phyloP scores from a whole-genome alignment of 2,329 filamentous ascomycete species.

The Drechslerella dactyloides region DNA sequence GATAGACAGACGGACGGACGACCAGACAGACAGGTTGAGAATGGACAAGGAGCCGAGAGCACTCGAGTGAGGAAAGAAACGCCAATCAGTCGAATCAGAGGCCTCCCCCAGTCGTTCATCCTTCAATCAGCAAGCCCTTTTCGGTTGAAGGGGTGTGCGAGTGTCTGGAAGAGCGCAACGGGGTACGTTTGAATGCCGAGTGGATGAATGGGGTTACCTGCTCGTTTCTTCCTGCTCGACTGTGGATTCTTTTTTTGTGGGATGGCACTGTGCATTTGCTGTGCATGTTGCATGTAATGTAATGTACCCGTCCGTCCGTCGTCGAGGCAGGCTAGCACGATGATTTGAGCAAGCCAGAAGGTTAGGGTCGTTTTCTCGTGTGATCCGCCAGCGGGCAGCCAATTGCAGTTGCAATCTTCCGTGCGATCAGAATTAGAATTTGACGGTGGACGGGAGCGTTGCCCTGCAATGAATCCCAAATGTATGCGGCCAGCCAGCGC shows the following conservation, averaged over 20 bases:
- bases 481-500: background rate
- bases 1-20: too few species aligned
- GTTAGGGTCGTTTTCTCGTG: background rate
- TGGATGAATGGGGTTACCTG: slow-evolving; percentile 1
- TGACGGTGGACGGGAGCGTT: background rate
- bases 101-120: background rate
- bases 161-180: background rate
- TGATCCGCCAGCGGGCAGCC: background rate
- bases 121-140: slow-evolving; percentile 9
- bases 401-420: slow-evolving; percentile 4
- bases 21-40: too few species aligned
- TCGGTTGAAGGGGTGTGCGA: background rate
- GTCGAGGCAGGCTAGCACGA: background rate
- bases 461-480: background rate
- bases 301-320: slow-evolving; percentile 8
- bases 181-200: too few species aligned
- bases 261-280: background rate
- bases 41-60: too few species aligned
- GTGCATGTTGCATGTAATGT: slow-evolving; percentile 11
- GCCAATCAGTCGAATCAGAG: background rate
- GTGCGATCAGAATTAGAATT: slow-evolving; percentile 5
- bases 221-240: slow-evolving; percentile 3
- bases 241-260: slow-evolving; percentile 3
- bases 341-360: too few species aligned
- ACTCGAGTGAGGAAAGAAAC: background rate